Evolutionary conservation across 2,329 filamentous ascomycete species (phyloP), one percentile per base, ranked within the genome.

Genomic region (Penicillium frequentans): DNA sequence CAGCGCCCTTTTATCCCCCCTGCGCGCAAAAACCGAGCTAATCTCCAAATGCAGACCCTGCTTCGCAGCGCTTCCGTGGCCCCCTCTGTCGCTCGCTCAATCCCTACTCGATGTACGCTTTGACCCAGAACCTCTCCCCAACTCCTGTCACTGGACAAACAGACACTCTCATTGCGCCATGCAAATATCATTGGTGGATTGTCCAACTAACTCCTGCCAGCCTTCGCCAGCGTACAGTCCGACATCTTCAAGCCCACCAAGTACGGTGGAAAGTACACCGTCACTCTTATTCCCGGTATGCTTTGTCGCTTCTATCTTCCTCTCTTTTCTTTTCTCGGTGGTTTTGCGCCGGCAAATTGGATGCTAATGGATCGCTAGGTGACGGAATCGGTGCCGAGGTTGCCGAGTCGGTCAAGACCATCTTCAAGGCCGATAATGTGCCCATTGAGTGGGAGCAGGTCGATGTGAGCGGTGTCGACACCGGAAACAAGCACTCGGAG

Each of bases 231-330:
- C 64, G 83, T 96, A 70, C 87, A 92, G 79, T 90, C 90, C 76
- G 95, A 98, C 80, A 93, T 98, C 80, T 97, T 98, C 86, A 96
- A 97, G 86, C 93, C 93, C 70, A 92, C 93, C 82, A 95, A 98
- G 85, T 98, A 93, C 79, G 95, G 95, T 77, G 91, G 93, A 82
- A 99, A 98, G 84, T 99, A 98, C 86, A 99, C 95, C 37, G 93
- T 97, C 70, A 97, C 93, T 64, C 85, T 99, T 73, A 98, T 99
- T 77, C 95, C 95, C 78, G 95, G 93, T 86, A 83, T 68, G 57
- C 37, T 35, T 37, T 31, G 29, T 39, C 19, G 31, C 27, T 13
- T 24, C 33, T 37, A 39, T 33, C n/a, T 31, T 43, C 13, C 9
- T 24, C 31, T 26, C n/a, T 21, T 5, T 1, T 8, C 5, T 8